Conservation (phyloP, 176 grass and related monocot genomes). For the Ampelocalamus luodianensis region DNA sequence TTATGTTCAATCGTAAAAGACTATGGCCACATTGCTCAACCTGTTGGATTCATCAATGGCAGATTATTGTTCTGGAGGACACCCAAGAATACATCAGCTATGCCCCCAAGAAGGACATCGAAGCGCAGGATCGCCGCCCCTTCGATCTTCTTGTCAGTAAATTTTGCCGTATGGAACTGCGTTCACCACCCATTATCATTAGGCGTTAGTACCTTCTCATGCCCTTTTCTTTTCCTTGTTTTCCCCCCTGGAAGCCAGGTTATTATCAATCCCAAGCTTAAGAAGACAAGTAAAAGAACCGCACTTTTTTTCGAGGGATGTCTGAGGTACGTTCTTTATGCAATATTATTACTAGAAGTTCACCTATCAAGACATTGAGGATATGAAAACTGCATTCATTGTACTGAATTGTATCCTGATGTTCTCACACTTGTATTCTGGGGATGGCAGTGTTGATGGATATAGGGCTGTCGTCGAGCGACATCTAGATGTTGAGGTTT, state of each 20-base stretch:
- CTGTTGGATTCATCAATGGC: slow-evolving; percentile 21
- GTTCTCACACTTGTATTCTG: slow-evolving; percentile 30
- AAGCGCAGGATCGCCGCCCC: slow-evolving; percentile 71
- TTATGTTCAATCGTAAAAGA: not conserved
- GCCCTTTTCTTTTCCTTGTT: slow-evolving; percentile 14
- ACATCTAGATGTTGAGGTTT: slow-evolving; percentile 88
- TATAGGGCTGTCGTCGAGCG: slow-evolving; percentile 77
- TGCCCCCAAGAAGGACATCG: slow-evolving; percentile 65
- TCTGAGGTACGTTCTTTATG: slow-evolving; percentile 65
- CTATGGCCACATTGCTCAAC: not conserved
- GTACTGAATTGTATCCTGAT: not conserved
- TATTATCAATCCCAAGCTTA: slow-evolving; percentile 86
- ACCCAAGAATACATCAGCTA: slow-evolving; percentile 93
- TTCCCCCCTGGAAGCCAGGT: slow-evolving; percentile 50
- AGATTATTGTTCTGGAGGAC: slow-evolving; percentile 96
- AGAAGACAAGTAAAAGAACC: slow-evolving; percentile 68
- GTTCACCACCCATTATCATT: not conserved
- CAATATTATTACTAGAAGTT: not conserved
- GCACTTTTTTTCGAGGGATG: slow-evolving; percentile 93
- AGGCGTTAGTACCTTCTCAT: slow-evolving; percentile 13
- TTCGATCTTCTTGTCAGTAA: slow-evolving; percentile 84
- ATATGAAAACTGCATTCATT: slow-evolving; percentile 17
- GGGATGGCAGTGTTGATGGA: slow-evolving; percentile 73
- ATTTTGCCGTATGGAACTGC: slow-evolving; percentile 19
- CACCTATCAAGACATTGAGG: not conserved